Conservation (phyloP, 1,284 basidiomycete genomes). For the Earliella scabrosa region DNA sequence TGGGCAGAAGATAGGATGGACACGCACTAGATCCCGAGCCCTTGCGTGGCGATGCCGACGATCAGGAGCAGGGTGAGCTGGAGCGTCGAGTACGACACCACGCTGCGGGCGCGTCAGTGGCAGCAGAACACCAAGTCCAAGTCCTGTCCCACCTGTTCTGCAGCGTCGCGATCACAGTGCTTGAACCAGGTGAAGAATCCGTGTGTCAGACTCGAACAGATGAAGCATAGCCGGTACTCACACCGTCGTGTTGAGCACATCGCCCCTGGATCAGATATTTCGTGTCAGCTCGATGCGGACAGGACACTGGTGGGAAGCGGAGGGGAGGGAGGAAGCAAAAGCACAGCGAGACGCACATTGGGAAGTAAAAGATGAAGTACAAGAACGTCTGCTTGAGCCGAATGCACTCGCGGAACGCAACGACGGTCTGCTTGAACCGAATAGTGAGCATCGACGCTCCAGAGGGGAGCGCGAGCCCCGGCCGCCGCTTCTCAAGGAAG, state of each 20-base stretch:
- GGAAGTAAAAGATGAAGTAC: conserved; percentile 77
- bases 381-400: conserved; percentile 77
- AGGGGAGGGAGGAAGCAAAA: no score
- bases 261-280: conserved; percentile 40
- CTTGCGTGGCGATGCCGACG: conserved; percentile 78
- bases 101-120: no score
- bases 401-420: conserved; percentile 69
- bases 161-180: conserved; percentile 78
- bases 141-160: conserved; percentile 87
- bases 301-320: no score
- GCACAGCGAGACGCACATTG: conserved; percentile 61
- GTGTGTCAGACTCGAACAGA: not conserved
- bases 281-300: no score
- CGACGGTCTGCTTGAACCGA: conserved; percentile 71
- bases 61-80: conserved; percentile 74
- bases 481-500: conserved; percentile 67
- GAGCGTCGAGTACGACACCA: conserved; percentile 69
- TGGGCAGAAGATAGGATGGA: no score
- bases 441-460: conserved; percentile 69
- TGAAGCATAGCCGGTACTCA: conserved; percentile 41
- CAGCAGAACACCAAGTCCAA: no score
- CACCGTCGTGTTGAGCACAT: conserved; percentile 79
- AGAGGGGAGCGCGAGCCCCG: conserved; percentile 68
- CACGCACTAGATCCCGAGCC: conserved; percentile 73
- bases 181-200: conserved; percentile 36